A percentile compares a stretch with the other conserved stretches of the same genome.
These are phyloP conservation scores for Cyberlindnera samutprakarnensis DNA, from an alignment of 805 yeast species.

Conservation along the genomic window DNA sequence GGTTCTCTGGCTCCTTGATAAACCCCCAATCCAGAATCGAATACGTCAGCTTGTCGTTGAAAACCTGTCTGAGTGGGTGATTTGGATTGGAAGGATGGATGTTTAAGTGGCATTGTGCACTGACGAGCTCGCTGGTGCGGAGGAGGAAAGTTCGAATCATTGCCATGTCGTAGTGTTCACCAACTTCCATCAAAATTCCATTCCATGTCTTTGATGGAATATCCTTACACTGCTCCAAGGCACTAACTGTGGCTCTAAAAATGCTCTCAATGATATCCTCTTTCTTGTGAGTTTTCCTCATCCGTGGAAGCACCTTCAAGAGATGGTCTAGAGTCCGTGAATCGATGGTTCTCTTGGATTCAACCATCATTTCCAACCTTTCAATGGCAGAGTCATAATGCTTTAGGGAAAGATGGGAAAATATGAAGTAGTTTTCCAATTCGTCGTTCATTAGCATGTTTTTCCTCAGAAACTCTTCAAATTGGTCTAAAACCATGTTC, in stretches of 20 bases:
- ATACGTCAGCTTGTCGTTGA: slow-evolving; percentile 10
- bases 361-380: slow-evolving; percentile 5
- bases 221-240: slow-evolving; percentile 3
- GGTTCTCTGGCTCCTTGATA: slow-evolving; percentile 10
- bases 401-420: slow-evolving; percentile 7
- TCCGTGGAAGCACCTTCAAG: slow-evolving; percentile 3
- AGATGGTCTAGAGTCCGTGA: slow-evolving; percentile 8
- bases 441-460: slow-evolving; percentile 5
- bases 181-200: slow-evolving; percentile 7
- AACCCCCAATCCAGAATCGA: slow-evolving; percentile 17
- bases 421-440: slow-evolving; percentile 10
- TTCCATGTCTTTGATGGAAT: slow-evolving; percentile 14
- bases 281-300: background rate
- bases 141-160: no score
- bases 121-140: no score
- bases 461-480: slow-evolving; percentile 7
- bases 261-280: background rate
- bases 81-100: slow-evolving; percentile 6
- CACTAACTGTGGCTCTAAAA: background rate
- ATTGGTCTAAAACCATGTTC: slow-evolving; percentile 6
- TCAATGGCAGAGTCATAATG: slow-evolving; percentile 7
- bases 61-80: slow-evolving; percentile 17
- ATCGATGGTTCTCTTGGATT: slow-evolving; percentile 2
- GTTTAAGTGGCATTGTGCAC: background rate
- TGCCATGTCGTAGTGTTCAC: slow-evolving; percentile 8